phyloP scores from a whole-genome alignment of 2,329 filamentous ascomycete genomes.

The Trichoderma brevicompactum region DNA sequence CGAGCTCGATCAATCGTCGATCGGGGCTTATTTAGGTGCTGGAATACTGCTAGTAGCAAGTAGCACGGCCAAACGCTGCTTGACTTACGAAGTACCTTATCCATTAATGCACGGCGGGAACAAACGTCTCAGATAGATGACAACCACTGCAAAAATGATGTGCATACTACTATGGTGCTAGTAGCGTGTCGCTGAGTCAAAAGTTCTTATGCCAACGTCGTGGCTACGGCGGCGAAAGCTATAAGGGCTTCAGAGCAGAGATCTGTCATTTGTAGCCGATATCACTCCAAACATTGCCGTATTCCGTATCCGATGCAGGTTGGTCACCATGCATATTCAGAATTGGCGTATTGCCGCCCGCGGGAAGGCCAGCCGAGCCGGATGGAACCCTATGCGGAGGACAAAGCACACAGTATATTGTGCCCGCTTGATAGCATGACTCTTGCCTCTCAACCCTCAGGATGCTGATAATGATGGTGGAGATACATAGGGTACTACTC shows the following conservation, averaged over 20 bases:
- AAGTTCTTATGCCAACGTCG: background rate
- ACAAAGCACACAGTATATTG: no score
- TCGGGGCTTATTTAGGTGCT: slow-evolving; percentile 5
- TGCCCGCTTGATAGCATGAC: background rate
- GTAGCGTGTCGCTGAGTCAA: background rate
- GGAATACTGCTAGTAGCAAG: background rate
- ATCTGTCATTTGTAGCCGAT: background rate
- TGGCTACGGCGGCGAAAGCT: background rate
- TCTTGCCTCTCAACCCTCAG: background rate
- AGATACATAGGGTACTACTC: no score
- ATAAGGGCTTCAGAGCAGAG: background rate
- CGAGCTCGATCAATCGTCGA: slow-evolving; percentile 20
- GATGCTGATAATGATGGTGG: no score
- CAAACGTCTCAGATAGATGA: slow-evolving; percentile 7
- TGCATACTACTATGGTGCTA: background rate
- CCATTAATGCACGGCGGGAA: background rate
- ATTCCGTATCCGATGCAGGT: slow-evolving; percentile 2
- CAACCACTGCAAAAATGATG: background rate
- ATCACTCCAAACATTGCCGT: background rate
- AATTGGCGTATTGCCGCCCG: background rate
- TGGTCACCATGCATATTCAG: background rate
- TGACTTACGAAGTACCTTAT: background rate
- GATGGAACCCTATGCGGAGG: slow-evolving; percentile 3
- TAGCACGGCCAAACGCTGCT: background rate
- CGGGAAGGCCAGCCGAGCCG: background rate